A percentile compares a stretch with the other conserved stretches of the same genome.
Evolutionary conservation across 495 filamentous ascomycete genomes (phyloP).

Genomic region (Hypomontagnella monticulosa): DNA sequence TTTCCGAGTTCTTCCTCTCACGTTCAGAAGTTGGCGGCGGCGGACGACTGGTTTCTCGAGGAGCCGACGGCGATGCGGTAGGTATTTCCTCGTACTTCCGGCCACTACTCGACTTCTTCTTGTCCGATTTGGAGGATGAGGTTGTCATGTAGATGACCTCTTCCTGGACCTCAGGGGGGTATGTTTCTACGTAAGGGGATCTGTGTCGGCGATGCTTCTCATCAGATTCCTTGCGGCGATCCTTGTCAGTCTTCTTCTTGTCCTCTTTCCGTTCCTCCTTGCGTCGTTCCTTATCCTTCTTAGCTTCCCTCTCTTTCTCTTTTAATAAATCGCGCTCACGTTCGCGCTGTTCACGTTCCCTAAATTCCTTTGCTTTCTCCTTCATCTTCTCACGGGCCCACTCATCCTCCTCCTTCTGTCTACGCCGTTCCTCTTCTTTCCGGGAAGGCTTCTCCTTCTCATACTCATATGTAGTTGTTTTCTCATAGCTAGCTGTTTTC

Average conservation of each 20-base stretch:
- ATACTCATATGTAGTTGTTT: slow-evolving; percentile 55
- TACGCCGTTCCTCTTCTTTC: slow-evolving; percentile 51
- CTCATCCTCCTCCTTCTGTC: slow-evolving; percentile 51
- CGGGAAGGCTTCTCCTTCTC: slow-evolving; percentile 50
- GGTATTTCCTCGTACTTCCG: slow-evolving; percentile 50
- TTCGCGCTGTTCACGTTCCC: slow-evolving; percentile 37
- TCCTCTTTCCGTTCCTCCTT: slow-evolving; percentile 45
- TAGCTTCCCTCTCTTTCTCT: slow-evolving; percentile 39
- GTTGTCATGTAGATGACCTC: slow-evolving; percentile 37
- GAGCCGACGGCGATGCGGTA: slow-evolving; percentile 25
- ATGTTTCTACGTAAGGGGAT: slow-evolving; percentile 47
- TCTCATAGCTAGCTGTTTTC: slow-evolving; percentile 55
- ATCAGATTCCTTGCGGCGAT: slow-evolving; percentile 48
- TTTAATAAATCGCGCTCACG: slow-evolving; percentile 39
- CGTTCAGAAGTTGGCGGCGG: slow-evolving; percentile 33
- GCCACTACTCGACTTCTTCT: slow-evolving; percentile 53
- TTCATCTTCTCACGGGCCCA: slow-evolving; percentile 48
- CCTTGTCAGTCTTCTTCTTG: slow-evolving; percentile 48
- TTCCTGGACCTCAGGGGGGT: slow-evolving; percentile 39
- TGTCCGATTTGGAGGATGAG: slow-evolving; percentile 47
- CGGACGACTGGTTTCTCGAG: slow-evolving; percentile 23
- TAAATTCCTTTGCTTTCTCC: slow-evolving; percentile 39
- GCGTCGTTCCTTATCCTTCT: slow-evolving; percentile 39
- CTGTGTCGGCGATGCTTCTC: slow-evolving; percentile 50
- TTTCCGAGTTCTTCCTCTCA: slow-evolving; percentile 41